These are phyloP conservation scores for Gyromitra esculenta DNA, from an alignment of 2,329 filamentous ascomycete species.

Conservation along the genomic window DNA sequence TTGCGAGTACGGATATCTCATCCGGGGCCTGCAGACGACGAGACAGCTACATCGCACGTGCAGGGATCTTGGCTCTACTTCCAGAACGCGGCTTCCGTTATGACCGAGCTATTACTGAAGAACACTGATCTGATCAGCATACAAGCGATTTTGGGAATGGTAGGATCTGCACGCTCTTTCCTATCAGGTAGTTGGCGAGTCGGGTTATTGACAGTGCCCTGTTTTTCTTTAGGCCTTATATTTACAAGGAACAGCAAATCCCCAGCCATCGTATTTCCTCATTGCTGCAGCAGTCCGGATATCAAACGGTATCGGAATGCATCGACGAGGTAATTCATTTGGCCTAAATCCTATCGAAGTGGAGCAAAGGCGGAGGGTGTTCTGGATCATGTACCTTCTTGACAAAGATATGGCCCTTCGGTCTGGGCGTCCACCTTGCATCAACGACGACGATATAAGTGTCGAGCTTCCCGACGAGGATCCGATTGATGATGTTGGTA, in stretches of 20 bases:
- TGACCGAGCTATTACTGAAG: slow-evolving; percentile 91
- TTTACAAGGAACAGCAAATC: slow-evolving; percentile 94
- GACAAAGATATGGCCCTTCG: slow-evolving; percentile 79
- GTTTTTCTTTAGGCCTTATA: slow-evolving; percentile 73
- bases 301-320: slow-evolving; percentile 91
- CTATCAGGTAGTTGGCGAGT: not conserved
- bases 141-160: slow-evolving; percentile 91
- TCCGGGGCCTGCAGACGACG: slow-evolving; percentile 87
- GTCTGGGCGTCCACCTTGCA: slow-evolving; percentile 75
- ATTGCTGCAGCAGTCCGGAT: slow-evolving; percentile 89
- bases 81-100: slow-evolving; percentile 94
- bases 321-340: slow-evolving; percentile 92
- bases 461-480: slow-evolving; percentile 93
- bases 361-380: slow-evolving; percentile 83
- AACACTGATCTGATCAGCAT: slow-evolving; percentile 96
- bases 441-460: slow-evolving; percentile 89
- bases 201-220: slow-evolving; percentile 18
- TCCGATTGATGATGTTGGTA: slow-evolving; percentile 90
- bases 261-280: slow-evolving; percentile 90
- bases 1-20: slow-evolving; percentile 79
- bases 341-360: slow-evolving; percentile 93
- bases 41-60: slow-evolving; percentile 61
- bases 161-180: slow-evolving; percentile 56
- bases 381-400: slow-evolving; percentile 79
- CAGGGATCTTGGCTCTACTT: slow-evolving; percentile 92